A percentile compares a stretch with the other conserved stretches of the same genome.
Evolutionary conservation across 192 early-diverging fungal species (phyloP).

Genomic region (Coemansia sp.): DNA sequence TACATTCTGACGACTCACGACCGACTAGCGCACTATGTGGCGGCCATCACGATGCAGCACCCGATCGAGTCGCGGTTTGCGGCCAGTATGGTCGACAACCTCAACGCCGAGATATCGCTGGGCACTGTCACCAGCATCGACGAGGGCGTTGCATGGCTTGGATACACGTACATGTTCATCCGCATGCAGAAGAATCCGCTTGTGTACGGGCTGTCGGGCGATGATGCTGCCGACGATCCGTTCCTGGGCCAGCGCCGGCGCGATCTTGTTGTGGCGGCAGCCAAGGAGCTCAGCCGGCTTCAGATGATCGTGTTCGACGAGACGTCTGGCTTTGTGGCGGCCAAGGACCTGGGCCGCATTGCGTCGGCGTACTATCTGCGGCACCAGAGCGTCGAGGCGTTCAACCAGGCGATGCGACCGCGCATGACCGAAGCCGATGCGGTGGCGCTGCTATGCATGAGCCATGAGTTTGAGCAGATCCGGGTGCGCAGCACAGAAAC

Average conservation of each 20-base stretch:
- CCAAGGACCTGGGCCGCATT: slow-evolving; percentile 92
- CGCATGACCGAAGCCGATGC: slow-evolving; percentile 94
- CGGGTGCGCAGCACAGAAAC: slow-evolving; percentile 88
- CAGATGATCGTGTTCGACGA: slow-evolving; percentile 95
- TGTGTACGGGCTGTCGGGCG: slow-evolving; percentile 85
- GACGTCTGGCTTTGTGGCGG: slow-evolving; percentile 75
- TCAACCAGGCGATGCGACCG: slow-evolving; percentile 83
- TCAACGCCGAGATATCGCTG: slow-evolving; percentile 96
- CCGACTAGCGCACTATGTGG: slow-evolving; percentile 89
- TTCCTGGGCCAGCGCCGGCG: slow-evolving; percentile 73
- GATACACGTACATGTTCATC: slow-evolving; percentile 96
- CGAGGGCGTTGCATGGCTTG: slow-evolving; percentile 95
- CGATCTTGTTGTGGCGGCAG: slow-evolving; percentile 79
- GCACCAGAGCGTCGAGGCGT: slow-evolving; percentile 81
- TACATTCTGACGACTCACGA: slow-evolving; percentile 94
- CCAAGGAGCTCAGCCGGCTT: slow-evolving; percentile 68
- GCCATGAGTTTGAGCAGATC: slow-evolving; percentile 94
- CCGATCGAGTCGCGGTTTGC: slow-evolving; percentile 96
- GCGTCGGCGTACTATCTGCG: slow-evolving; percentile 92
- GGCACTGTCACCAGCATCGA: slow-evolving; percentile 95
- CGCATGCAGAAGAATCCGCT: slow-evolving; percentile 96
- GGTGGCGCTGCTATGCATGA: slow-evolving; percentile 81
- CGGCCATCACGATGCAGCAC: slow-evolving; percentile 91
- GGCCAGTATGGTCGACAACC: slow-evolving; percentile 82
- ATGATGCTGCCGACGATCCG: slow-evolving; percentile 77